Evolutionary conservation across 1,284 basidiomycete genomes (phyloP), one percentile per base, ranked within the genome.

Genomic region (Cutaneotrichosporon spelunceum): DNA sequence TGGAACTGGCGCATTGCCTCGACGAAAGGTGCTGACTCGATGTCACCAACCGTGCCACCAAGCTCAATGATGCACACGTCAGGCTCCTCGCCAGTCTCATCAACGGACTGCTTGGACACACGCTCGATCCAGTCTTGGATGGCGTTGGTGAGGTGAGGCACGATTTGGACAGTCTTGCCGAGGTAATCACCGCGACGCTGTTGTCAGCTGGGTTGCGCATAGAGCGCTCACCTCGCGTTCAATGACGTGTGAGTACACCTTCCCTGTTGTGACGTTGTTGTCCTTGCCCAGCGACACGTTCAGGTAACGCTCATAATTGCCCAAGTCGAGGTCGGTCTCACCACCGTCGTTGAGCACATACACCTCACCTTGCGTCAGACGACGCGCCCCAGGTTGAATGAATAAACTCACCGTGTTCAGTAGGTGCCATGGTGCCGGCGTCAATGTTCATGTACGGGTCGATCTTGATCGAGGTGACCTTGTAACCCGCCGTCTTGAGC

Each of bases 361-460:
- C 4, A 99, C 96, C 82, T 99, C 95, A 70, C 94, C 92, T 94
- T 71, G 1, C 16, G 30, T 61, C 36, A 44, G 30, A 33, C 19
- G 16, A 48, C 29, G n/a, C n/a, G n/a, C n/a, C n/a, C n/a, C n/a
- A 19, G n/a, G 16, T 47, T 21, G 23, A 33, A 33, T 27, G 19
- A 13, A 36, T 29, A 44, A 23, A 36, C 86, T 83, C 76, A 90
- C 93, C 96, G 78, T 99, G 95, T 80, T 99, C 95, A 36, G 93
- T 96, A 14, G 95, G 96, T 47, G 93, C 86, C 95, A 99, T 99
- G 33, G 95, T 98, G 48, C 96, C 96, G 39, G 95, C 96, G 84
- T 99, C 95, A 73, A 99, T 97, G 82, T 99, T 99, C 94, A 99
- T 98, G 78, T 99, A 99, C 24, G 95, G 95, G 79, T 99, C 95